Percentiles rank a stretch among this genome's conserved stretches.
Evolutionary conservation across 2,329 filamentous ascomycete species (phyloP).

Genomic region (Mariannaea sp.): DNA sequence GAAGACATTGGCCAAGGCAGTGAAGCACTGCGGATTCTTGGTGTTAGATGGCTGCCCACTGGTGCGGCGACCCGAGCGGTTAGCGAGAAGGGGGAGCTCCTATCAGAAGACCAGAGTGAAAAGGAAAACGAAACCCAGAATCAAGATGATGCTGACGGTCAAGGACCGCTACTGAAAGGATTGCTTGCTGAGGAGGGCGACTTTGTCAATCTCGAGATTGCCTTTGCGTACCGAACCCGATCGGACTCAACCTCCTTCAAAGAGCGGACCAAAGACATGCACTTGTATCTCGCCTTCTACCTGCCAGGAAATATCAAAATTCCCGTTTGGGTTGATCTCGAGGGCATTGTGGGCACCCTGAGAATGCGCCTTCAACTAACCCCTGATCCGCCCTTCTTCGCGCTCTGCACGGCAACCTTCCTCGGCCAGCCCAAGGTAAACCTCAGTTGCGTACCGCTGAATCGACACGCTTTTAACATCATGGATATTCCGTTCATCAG

Average conservation of each 20-base stretch:
- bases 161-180: slow-evolving; percentile 51
- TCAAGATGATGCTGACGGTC: slow-evolving; percentile 45
- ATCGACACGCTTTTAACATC: slow-evolving; percentile 70
- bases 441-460: slow-evolving; percentile 71
- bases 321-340: slow-evolving; percentile 76
- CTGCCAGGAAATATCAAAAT: slow-evolving; percentile 59
- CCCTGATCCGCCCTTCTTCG: slow-evolving; percentile 77
- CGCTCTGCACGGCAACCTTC: slow-evolving; percentile 74
- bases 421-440: slow-evolving; percentile 76
- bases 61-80: slow-evolving; percentile 69
- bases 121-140: slow-evolving; percentile 43
- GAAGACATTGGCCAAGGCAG: slow-evolving; percentile 78
- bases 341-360: slow-evolving; percentile 72
- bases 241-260: slow-evolving; percentile 66
- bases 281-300: slow-evolving; percentile 74
- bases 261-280: slow-evolving; percentile 68
- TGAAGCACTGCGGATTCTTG: slow-evolving; percentile 71
- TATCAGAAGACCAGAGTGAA: slow-evolving; percentile 44
- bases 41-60: slow-evolving; percentile 73
- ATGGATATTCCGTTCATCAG: slow-evolving; percentile 78
- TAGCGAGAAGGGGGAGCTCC: slow-evolving; percentile 59
- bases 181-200: slow-evolving; percentile 80
- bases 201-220: slow-evolving; percentile 77
- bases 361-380: slow-evolving; percentile 72
- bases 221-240: slow-evolving; percentile 72